phyloP scores from a whole-genome alignment of 1,139 yeast genomes.

The Blastobotrys arbuscula region DNA sequence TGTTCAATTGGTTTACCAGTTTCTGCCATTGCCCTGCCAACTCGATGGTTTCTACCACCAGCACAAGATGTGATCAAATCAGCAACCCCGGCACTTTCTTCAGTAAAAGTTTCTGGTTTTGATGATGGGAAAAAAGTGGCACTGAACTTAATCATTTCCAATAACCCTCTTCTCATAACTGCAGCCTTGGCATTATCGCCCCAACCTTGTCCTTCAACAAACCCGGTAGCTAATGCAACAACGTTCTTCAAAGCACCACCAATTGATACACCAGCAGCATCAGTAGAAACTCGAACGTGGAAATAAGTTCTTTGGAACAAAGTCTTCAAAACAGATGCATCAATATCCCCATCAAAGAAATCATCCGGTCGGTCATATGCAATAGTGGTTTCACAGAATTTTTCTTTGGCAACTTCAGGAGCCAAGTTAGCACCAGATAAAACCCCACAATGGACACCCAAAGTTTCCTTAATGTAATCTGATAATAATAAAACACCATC shows the following conservation, averaged over 20 bases:
- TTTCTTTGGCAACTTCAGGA: constrained; percentile 86
- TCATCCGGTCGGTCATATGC: constrained; percentile 74
- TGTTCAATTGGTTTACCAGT: constrained; percentile 66
- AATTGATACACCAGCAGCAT: constrained; percentile 88
- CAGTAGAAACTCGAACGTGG: constrained; percentile 85
- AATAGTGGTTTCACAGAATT: constrained; percentile 93
- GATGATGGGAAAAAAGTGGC: constrained; percentile 66
- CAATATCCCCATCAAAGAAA: constrained; percentile 68
- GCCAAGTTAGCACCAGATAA: constrained; percentile 94
- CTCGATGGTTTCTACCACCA: constrained; percentile 91
- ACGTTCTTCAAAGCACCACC: constrained; percentile 96
- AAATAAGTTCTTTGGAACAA: constrained; percentile 93
- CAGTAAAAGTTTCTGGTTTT: constrained; percentile 72
- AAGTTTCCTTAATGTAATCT: constrained; percentile 63
- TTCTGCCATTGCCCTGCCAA: constrained; percentile 61
- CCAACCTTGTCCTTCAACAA: constrained; percentile 95
- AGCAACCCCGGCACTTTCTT: constrained; percentile 94
- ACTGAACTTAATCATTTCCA: constrained; percentile 84
- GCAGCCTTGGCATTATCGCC: constrained; percentile 98
- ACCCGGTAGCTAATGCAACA: constrained; percentile 89
- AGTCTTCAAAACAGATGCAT: constrained; percentile 57
- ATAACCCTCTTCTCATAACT: constrained; percentile 85
- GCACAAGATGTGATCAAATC: constrained; percentile 94
- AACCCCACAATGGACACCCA: constrained; percentile 89
- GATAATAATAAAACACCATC: constrained; percentile 78